These are phyloP conservation scores for Phytopythium helicoides DNA, from an alignment of 352 stramenopile species.

Conservation along the genomic window DNA sequence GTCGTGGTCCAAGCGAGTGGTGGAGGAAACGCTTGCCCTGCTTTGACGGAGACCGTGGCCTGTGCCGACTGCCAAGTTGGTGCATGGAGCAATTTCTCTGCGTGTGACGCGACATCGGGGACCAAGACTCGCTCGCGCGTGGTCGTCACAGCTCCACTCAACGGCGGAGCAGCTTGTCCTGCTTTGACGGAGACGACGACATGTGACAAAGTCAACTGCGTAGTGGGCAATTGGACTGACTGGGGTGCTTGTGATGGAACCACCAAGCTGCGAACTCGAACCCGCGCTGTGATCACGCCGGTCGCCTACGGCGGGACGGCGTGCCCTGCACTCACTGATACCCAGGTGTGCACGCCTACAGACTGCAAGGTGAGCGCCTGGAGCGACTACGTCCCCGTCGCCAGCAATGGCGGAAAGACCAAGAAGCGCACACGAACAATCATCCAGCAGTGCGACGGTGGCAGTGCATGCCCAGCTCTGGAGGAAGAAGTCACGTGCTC, in stretches of 20 bases:
- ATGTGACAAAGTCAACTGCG: conserved; percentile 46
- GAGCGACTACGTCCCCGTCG: conserved; percentile 38
- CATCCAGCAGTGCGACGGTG: conserved; percentile 30
- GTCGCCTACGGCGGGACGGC: conserved; percentile 31
- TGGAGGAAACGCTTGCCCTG: conserved; percentile 35
- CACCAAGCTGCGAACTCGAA: conserved; percentile 41
- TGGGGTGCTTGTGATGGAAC: conserved; percentile 44
- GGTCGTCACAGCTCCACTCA: conserved; percentile 11
- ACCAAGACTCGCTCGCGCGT: too few relatives aligned
- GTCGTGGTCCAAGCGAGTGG: conserved; percentile 32
- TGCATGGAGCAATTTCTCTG: conserved; percentile 33
- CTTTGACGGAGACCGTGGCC: conserved; percentile 30
- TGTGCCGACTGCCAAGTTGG: conserved; percentile 45
- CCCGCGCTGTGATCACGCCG: conserved; percentile 26
- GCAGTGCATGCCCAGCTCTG: conserved; percentile 37
- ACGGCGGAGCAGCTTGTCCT: conserved; percentile 24
- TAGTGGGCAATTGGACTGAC: conserved; percentile 35
- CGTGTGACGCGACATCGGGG: conserved; percentile 4
- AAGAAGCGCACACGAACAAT: conserved; percentile 43
- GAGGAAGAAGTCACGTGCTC: conserved; percentile 48
- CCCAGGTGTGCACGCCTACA: conserved; percentile 37
- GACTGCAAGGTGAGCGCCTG: conserved; percentile 52
- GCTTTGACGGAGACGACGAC: conserved; percentile 21
- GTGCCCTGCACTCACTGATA: conserved; percentile 35
- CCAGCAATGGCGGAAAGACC: conserved; percentile 35